Percentiles rank a stretch among this genome's conserved stretches.
phyloP scores from a whole-genome alignment of 1,284 basidiomycete genomes.

The Cryptococcus floricola region DNA sequence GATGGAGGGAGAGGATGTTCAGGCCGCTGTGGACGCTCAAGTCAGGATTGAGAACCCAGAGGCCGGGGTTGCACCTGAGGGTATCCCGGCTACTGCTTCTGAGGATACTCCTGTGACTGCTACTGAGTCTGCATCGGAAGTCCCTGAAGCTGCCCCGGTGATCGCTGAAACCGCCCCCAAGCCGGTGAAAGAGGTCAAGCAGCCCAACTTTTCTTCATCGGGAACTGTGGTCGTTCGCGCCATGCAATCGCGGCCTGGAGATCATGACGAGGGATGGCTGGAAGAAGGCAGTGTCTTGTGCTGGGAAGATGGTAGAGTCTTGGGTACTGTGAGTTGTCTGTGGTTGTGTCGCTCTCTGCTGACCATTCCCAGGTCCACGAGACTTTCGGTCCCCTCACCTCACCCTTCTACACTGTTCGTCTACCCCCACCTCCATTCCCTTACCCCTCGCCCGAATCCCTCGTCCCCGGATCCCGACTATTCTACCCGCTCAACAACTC shows the following conservation, averaged over 20 bases:
- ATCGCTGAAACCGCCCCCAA: neutral
- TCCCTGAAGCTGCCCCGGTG: neutral
- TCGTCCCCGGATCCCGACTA: slow-evolving; percentile 37
- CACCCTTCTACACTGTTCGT: slow-evolving; percentile 53
- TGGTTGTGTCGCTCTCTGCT: neutral
- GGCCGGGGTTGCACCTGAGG: neutral
- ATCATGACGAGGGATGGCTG: slow-evolving; percentile 48
- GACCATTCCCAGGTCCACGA: slow-evolving; percentile 50
- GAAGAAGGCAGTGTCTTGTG: slow-evolving; percentile 55
- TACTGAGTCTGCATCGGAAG: neutral
- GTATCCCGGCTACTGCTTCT: neutral
- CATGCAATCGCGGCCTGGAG: slow-evolving; percentile 29
- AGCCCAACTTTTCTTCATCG: slow-evolving; percentile 40
- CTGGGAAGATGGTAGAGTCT: slow-evolving; percentile 52
- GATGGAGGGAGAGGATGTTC: neutral
- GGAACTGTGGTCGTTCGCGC: slow-evolving; percentile 51
- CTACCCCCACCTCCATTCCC: slow-evolving; percentile 46
- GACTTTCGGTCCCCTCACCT: slow-evolving; percentile 56
- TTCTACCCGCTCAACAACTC: slow-evolving; percentile 49
- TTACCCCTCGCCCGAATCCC: slow-evolving; percentile 26
- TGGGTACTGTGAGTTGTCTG: slow-evolving; percentile 50
- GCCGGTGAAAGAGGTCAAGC: neutral
- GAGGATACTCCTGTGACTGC: neutral
- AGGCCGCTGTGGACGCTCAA: neutral
- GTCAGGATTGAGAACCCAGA: neutral